Base-by-base conservation (phyloP, 345 rosid genomes). In the Bruguiera parviflora region DNA sequence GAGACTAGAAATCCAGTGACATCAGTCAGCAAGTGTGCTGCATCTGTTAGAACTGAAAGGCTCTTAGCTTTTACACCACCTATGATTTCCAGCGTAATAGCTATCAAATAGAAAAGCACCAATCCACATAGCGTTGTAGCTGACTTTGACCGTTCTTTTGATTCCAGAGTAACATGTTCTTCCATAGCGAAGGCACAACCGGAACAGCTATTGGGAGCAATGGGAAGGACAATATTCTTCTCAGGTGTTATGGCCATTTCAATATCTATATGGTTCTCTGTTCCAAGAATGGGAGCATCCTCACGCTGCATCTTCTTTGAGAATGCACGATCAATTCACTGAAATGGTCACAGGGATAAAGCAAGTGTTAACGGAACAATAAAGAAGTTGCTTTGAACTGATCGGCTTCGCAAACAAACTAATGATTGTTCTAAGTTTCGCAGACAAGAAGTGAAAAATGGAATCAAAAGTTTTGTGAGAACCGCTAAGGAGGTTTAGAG, bases 51-150 rank as follows among this genome's bases (percentile, higher is more conserved):
- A 6, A 87, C 84, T 28, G 97, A 96, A 25, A 93, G 89, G 51
- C 96, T 93, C 79, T 90, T 84, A 25, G 98, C 92, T 75, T 86
- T 86, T 13, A 83, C 31, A 8, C 96, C 97, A 25, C 98, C 98
- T 8, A 86, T 58, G 43, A 93, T 74, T 77, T 93, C 92, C 37
- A 86, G 88, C 0, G 72, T 57, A 93, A 88, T 89, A 5, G 83
- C 86, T 5, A 86, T 35, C 20, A 79, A 46, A 61, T 81, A 86
- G 59, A 85, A 72, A 27, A 83, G 51, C 8, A 92, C 80, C 43
- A 92, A 80, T 35, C 82, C 81, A 15, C 49, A 66, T 28, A 92
- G 88, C 73, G 85, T 90, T 25, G 22, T 77, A 0, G 70, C 78
- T 9, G 90, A 86, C 43, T 80, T 87, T 9, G 76, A 73, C 3